Evolutionary conservation across 495 filamentous ascomycete species (phyloP), one percentile per base, ranked within the genome.

Genomic region (Hypomontagnella submonticulosa): DNA sequence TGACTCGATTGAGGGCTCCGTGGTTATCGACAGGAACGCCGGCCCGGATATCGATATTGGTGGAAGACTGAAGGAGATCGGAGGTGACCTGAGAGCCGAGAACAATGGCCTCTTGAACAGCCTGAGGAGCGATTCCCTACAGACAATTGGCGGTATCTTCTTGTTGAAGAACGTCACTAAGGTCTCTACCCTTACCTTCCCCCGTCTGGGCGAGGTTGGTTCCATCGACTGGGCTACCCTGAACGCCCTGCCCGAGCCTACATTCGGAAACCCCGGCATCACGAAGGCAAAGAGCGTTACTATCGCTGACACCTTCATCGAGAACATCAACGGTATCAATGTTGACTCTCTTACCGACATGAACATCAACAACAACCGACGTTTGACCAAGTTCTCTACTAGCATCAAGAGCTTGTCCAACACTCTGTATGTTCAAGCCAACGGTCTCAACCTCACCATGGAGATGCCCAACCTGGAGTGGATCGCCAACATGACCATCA

Each of bases 401-500:
- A 83, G 87, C 74, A 83, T 97, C 61, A 79, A 77, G 71, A 90
- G 88, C 76, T 81, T 96, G 60, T 87, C 81, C 63, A 77, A 85
- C 49, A 61, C 76, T 11, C 76, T 97, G 18, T 81, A 77, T 61
- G 82, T 98, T 61, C 82, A 87, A 44, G 88, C 90, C 73, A 87
- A 87, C 76, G 86, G 85, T 58, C 76, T 80, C 41, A 77, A 80
- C 46, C 76, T 92, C 37, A 71, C 73, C 2, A 81, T 89, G 61
- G 73, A 73, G 7, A 88, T 98, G 76, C 90, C 93, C 65, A 86
- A 92, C 80, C 86, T 99, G 27, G 77, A 80, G 59, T 88, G 83
- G 79, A 92, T 89, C 54, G 84, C 79, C 74, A 92, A 97, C 84
- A 87, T 97, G 83, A 93, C 92, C 53, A 88, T 97, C 80, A 84